Base-by-base conservation (phyloP, 2,329 filamentous ascomycete species). In the Fusarium clavum region DNA sequence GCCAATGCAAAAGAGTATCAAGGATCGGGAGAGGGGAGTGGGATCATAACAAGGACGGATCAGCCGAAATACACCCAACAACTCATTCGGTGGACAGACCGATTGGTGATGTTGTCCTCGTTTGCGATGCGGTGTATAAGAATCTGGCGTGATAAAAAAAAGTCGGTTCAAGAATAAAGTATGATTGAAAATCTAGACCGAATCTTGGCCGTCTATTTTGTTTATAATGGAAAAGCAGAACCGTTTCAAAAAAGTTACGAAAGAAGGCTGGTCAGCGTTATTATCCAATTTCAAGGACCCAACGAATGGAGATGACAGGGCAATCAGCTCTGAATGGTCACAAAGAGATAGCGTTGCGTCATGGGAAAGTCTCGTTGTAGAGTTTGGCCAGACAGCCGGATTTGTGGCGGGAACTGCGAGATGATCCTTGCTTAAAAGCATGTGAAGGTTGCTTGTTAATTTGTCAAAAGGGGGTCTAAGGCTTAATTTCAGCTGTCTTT, bases 341-440 rank as follows among this genome's bases (percentile, higher is more conserved):
- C 43, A 32, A 60, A 49, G 22, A 61, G 47, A 52, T 58, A 16
- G 47, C n/a, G 60, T 73, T 75, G 73, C 73, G 73, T 75, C 73
- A 75, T 75, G 61, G 52, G 64, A 27, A 48, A 55, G n/a, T 45
- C 47, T 52, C 32, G 14, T 16, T 40, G 34, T 53, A 58, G 52
- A 49, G 44, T 48, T 64, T 60, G 47, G 60, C 64, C 61, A 71
- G 61, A 60, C 49, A 71, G 69, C 57, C 53, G 69, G 68, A 66
- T 71, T 62, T 71, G 64, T 71, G 64, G 64, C 69, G 64, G 64
- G 47, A 57, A 71, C 56, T 58, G 45, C 11, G 16, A 55, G 57
- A 59, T 57, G 69, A 71, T 71, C 68, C 69, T 68, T 69, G 68
- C 69, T 69, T 13, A 25, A 55, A 71, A 71, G 69, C 69, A 71